These are phyloP conservation scores for Leccinum pallidistipes DNA, from an alignment of 1,284 basidiomycete genomes.

Conservation along the genomic window DNA sequence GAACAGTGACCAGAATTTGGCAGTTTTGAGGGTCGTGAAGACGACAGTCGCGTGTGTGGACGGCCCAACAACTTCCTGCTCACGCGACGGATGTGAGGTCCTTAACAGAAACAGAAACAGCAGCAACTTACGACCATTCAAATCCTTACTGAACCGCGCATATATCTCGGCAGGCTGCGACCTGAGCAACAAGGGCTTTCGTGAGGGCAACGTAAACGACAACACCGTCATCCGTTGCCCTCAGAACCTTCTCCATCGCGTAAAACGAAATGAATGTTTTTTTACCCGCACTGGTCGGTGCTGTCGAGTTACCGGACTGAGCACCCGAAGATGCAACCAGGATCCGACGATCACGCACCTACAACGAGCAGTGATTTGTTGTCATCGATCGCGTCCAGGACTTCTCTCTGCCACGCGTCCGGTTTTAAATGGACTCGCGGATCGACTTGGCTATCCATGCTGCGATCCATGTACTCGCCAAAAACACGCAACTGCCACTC, in stretches of 20 bases:
- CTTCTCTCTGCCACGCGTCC: conserved; percentile 68
- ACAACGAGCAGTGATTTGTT: conserved; percentile 64
- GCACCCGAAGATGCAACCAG: background rate
- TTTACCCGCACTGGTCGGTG: conserved; percentile 61
- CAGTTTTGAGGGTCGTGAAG: conserved; percentile 63
- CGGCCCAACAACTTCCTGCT: conserved; percentile 60
- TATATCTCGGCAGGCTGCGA: conserved; percentile 64
- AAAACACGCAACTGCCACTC: conserved; percentile 69
- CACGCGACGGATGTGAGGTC: background rate
- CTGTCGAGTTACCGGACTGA: conserved; percentile 31
- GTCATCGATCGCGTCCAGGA: conserved; percentile 61
- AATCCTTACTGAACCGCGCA: conserved; percentile 62
- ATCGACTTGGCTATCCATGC: conserved; percentile 62
- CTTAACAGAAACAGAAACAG: background rate
- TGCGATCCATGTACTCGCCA: conserved; percentile 70
- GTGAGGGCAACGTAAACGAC: conserved; percentile 76
- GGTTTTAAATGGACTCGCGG: conserved; percentile 60
- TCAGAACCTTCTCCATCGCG: conserved; percentile 68
- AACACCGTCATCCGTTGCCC: conserved; percentile 60
- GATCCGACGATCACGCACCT: conserved; percentile 41
- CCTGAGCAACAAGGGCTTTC: conserved; percentile 68
- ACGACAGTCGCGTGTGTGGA: conserved; percentile 68
- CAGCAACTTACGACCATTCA: conserved; percentile 44
- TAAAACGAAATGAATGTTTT: conserved; percentile 79
- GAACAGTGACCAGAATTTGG: conserved; percentile 72